Base-by-base conservation (phyloP, 2,329 filamentous ascomycete species). In the Fusarium chuoi region DNA sequence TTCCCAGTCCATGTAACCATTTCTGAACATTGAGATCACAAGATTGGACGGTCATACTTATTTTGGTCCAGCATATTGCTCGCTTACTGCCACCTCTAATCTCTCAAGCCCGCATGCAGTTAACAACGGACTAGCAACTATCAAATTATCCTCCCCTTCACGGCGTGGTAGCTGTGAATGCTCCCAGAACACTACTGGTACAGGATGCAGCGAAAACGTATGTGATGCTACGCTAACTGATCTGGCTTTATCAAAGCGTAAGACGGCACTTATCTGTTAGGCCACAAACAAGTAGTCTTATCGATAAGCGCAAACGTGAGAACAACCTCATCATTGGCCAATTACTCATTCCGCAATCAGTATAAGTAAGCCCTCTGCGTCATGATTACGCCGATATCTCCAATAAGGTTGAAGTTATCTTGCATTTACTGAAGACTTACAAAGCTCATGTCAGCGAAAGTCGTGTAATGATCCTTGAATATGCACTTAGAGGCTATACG, bases 171-270 rank as follows among this genome's bases (percentile, higher is more conserved):
- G 18, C 0, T 36, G 13, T 2, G 18, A 36, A 26, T 15, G n/a
- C 24, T 52, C 36, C 20, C n/a, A 8, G 20, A 24, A 12, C 5
- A 18, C n/a, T 28, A 26, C 22, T 35, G n/a, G 14, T 10, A 22
- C 20, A 9, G 1, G 3, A 30, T 20, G 12, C 20, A 6, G 42
- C 20, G 33, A n/a, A 5, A 28, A 4, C 11, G 13, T 1, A 3
- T 1, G 7, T 22, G 38, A 30, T 56, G 2, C 5, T 45, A 6
- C 30, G 3, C 6, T 62, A 58, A 38, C 51, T 30, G 22, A 30
- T 1, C 0, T 1, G 0, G 1, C 3, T 1, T 13, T n/a, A 17
- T 36, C 17, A 5, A 1, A 0, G 28, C 9, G 6, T 0, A 2
- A 5, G 1, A 9, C 1, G 1, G 3, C 12, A 2, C 28, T 62